phyloP scores from a whole-genome alignment of 2,329 filamentous ascomycete species.

The Botrytis fragariae region DNA sequence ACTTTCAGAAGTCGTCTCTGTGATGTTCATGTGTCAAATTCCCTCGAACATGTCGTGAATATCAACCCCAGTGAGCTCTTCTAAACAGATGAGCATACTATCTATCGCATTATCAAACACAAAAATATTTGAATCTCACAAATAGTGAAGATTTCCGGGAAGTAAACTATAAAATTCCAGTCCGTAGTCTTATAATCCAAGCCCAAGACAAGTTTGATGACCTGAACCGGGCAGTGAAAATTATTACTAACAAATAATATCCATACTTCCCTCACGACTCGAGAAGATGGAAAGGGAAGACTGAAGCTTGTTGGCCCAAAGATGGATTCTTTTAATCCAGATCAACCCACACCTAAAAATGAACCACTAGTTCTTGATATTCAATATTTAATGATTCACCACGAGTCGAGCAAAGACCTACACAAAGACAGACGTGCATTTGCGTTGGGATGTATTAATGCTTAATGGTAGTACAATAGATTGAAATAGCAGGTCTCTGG shows the following conservation, averaged over 20 bases:
- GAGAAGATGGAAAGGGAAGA: background rate
- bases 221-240: background rate
- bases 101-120: background rate
- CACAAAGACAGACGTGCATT: background rate
- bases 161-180: background rate
- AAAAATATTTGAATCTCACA: background rate
- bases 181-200: background rate
- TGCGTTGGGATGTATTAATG: background rate
- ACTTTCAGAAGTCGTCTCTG: background rate
- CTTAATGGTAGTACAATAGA: background rate
- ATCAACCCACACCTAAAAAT: background rate
- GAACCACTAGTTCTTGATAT: background rate
- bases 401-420: background rate
- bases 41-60: background rate
- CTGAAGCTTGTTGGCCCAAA: background rate
- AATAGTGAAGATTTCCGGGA: background rate
- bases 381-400: background rate
- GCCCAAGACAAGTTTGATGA: background rate
- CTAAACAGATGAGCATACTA: background rate
- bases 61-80: background rate
- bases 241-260: background rate
- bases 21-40: background rate
- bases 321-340: background rate
- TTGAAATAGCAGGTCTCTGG: background rate
- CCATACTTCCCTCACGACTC: background rate